A percentile compares a stretch with the other conserved stretches of the same genome.
phyloP scores from a whole-genome alignment of 495 filamentous ascomycete species.

The Aspergillus cavernicola region DNA sequence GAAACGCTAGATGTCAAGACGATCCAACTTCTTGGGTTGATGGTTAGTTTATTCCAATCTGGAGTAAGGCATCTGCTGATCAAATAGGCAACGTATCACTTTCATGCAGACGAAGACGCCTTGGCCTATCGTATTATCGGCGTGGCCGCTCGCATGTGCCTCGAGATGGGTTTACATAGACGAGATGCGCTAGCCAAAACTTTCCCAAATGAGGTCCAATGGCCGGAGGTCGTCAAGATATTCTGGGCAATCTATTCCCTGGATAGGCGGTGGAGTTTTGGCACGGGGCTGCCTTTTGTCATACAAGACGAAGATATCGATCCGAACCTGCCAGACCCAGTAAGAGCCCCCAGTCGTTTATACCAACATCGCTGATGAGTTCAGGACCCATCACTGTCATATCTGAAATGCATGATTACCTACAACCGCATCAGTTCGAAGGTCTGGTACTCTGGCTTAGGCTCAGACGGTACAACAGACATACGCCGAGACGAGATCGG shows the following conservation, averaged over 20 bases:
- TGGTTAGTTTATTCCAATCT: slow-evolving; percentile 44
- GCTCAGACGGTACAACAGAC: slow-evolving; percentile 46
- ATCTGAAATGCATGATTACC: slow-evolving; percentile 72
- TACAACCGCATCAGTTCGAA: slow-evolving; percentile 74
- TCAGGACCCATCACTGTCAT: slow-evolving; percentile 62
- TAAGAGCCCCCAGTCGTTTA: slow-evolving; percentile 35
- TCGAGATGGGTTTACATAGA: slow-evolving; percentile 78
- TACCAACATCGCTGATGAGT: neutral
- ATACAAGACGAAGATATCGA: slow-evolving; percentile 83
- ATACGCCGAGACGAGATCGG: slow-evolving; percentile 64
- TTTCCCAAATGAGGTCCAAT: slow-evolving; percentile 56
- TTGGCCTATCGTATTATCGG: slow-evolving; percentile 79
- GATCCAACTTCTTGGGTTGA: slow-evolving; percentile 69
- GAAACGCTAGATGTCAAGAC: slow-evolving; percentile 62
- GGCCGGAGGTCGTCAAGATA: slow-evolving; percentile 55
- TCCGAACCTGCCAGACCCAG: slow-evolving; percentile 69
- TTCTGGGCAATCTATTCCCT: slow-evolving; percentile 83
- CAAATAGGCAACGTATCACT: slow-evolving; percentile 74
- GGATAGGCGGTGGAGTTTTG: slow-evolving; percentile 78
- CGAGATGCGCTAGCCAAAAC: slow-evolving; percentile 67
- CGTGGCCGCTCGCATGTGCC: slow-evolving; percentile 66
- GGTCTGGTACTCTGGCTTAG: slow-evolving; percentile 65
- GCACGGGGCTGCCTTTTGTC: slow-evolving; percentile 76
- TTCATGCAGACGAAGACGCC: slow-evolving; percentile 74
- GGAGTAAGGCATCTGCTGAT: neutral